Evolutionary conservation across 345 rosid species (phyloP).

Genomic region (Alliaria petiolata): DNA sequence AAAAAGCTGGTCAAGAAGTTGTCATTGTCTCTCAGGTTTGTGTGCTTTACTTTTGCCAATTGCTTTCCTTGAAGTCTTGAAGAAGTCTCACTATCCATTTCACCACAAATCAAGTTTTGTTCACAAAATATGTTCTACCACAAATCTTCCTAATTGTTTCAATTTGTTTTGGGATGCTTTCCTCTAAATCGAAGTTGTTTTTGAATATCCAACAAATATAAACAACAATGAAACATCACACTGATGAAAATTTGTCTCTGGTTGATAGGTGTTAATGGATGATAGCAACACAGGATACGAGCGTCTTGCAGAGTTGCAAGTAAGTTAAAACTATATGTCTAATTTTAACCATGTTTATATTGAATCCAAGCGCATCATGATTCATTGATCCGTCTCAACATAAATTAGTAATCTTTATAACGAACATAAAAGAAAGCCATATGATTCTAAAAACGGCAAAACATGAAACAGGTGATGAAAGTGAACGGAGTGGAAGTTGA

Average conservation of each 20-base stretch:
- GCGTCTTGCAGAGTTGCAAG: constrained; percentile 89
- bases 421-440: neutral
- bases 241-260: constrained; percentile 26
- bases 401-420: neutral
- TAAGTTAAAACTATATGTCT: constrained; percentile 13
- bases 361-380: neutral
- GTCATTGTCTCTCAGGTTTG: constrained; percentile 88
- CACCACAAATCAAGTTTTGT: neutral
- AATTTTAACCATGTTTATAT: neutral
- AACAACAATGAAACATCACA: neutral
- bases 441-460: neutral
- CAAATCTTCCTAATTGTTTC: neutral
- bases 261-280: constrained; percentile 76
- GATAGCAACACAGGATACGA: constrained; percentile 85
- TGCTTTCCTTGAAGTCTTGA: neutral
- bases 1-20: constrained; percentile 67
- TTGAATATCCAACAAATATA: too few relatives aligned
- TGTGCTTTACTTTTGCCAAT: constrained; percentile 4
- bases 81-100: too few relatives aligned
- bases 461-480: constrained; percentile 59
- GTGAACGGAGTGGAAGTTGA: constrained; percentile 64
- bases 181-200: too few relatives aligned
- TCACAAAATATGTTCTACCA: neutral
- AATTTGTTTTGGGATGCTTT: too few relatives aligned
- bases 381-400: neutral